These are phyloP conservation scores for Xerocomellus dryophilus DNA, from an alignment of 768 basidiomycete genomes.

Conservation along the genomic window DNA sequence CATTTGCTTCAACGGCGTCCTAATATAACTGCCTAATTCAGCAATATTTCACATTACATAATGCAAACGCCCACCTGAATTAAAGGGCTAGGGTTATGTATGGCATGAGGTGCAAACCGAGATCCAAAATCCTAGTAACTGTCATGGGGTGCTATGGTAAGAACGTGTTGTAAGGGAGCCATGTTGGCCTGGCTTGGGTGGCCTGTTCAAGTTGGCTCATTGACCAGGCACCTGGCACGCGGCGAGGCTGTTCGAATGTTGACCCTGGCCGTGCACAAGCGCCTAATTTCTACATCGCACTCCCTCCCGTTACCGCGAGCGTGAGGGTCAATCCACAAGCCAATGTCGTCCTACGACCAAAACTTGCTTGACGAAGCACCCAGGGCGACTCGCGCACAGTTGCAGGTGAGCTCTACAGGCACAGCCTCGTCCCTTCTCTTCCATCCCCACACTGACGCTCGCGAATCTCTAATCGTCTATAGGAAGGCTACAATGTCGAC, in stretches of 20 bases:
- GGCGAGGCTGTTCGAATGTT: slow-evolving; percentile 24
- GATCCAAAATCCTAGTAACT: no score
- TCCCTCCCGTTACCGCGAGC: neutral
- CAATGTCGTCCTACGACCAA: slow-evolving; percentile 40
- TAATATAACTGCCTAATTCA: no score
- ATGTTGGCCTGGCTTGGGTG: no score
- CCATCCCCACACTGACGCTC: neutral
- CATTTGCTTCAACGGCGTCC: no score
- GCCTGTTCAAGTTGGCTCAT: neutral
- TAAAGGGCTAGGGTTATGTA: no score
- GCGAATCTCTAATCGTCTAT: neutral
- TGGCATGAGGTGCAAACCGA: no score
- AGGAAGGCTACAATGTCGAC: slow-evolving; percentile 58
- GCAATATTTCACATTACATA: no score
- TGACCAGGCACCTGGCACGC: slow-evolving; percentile 18
- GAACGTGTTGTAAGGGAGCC: no score
- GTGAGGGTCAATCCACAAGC: neutral
- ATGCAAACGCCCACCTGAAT: no score
- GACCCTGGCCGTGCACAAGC: slow-evolving; percentile 2
- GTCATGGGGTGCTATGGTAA: no score
- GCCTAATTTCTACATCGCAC: slow-evolving; percentile 13
- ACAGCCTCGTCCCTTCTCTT: slow-evolving; percentile 8
- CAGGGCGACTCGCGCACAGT: slow-evolving; percentile 40
- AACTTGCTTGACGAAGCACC: slow-evolving; percentile 40
- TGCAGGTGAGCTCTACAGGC: slow-evolving; percentile 36